These are phyloP conservation scores for Coemansia umbellata DNA, from an alignment of 192 early-diverging fungal species.

Conservation along the genomic window DNA sequence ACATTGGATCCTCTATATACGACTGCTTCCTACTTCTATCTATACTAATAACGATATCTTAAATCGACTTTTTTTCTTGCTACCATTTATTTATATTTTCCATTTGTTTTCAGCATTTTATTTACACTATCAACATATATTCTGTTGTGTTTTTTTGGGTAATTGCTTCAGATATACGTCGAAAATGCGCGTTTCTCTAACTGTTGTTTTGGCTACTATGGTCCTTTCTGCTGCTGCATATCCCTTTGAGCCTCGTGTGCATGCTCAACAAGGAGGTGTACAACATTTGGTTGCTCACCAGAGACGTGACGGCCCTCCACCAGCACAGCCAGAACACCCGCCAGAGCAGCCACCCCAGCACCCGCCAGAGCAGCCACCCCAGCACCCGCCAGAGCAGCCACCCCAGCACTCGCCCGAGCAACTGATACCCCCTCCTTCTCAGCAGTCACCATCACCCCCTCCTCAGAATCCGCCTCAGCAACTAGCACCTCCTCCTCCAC, in stretches of 20 bases:
- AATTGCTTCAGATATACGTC: not conserved
- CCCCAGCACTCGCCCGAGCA: not conserved
- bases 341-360: not conserved
- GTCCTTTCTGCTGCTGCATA: conserved; percentile 6
- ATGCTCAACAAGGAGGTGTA: not conserved
- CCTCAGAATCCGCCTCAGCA: conserved; percentile 1
- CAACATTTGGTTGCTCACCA: conserved; percentile 1
- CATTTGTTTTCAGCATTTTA: too few relatives aligned
- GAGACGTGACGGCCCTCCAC: not conserved
- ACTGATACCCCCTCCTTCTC: not conserved
- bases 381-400: not conserved
- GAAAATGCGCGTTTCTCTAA: conserved; percentile 14
- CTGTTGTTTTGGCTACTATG: conserved; percentile 11
- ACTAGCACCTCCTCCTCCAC: not conserved
- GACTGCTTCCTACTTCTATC: conserved; percentile 2
- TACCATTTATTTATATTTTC: not conserved
- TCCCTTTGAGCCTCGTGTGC: not conserved
- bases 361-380: not conserved
- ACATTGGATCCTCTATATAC: not conserved
- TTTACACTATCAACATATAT: not conserved
- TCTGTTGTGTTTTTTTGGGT: not conserved
- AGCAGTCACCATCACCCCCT: not conserved
- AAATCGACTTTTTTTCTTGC: not conserved
- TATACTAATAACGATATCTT: not conserved
- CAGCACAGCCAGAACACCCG: not conserved